Evolutionary conservation across 208 protist species (phyloP).

Genomic region (Wallacemonas sp.): DNA sequence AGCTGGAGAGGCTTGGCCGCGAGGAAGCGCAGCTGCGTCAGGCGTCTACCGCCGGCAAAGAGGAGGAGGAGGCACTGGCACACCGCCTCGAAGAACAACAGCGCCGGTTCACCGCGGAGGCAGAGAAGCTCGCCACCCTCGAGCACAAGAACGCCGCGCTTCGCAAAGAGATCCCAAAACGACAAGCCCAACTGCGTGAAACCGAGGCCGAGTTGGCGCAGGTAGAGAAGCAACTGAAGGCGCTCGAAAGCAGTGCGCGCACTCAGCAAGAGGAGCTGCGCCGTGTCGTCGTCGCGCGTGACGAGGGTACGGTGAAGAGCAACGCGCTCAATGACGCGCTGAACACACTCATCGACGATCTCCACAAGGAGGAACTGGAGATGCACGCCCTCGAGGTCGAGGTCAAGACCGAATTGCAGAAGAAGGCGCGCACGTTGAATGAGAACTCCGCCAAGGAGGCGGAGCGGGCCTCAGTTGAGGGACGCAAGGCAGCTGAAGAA

Average conservation of each 20-base stretch:
- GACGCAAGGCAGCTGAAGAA: conserved; percentile 80
- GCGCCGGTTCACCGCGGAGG: conserved; percentile 67
- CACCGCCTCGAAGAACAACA: conserved; percentile 75
- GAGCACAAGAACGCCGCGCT: conserved; percentile 85
- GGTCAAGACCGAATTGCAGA: conserved; percentile 52
- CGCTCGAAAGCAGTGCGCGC: conserved; percentile 41
- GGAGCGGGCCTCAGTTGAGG: conserved; percentile 49
- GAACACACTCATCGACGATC: conserved; percentile 43
- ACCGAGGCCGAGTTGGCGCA: conserved; percentile 69
- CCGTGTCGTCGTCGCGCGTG: conserved; percentile 42
- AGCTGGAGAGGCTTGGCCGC: conserved; percentile 29
- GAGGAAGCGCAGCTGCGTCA: conserved; percentile 46
- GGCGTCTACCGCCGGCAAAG: conserved; percentile 29
- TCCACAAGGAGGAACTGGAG: conserved; percentile 66
- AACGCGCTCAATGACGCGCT: conserved; percentile 50
- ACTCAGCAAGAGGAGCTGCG: conserved; percentile 62
- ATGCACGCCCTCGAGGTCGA: conserved; percentile 58
- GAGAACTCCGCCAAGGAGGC: conserved; percentile 70
- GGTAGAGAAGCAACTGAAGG: conserved; percentile 23
- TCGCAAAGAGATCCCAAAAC: conserved; percentile 82
- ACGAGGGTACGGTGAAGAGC: conserved; percentile 44
- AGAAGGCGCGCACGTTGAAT: conserved; percentile 62
- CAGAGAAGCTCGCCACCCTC: conserved; percentile 68
- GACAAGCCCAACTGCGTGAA: conserved; percentile 65
- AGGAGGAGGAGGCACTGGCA: conserved; percentile 32